phyloP scores from a whole-genome alignment of 208 protist genomes.

The Leishmania turanica region DNA sequence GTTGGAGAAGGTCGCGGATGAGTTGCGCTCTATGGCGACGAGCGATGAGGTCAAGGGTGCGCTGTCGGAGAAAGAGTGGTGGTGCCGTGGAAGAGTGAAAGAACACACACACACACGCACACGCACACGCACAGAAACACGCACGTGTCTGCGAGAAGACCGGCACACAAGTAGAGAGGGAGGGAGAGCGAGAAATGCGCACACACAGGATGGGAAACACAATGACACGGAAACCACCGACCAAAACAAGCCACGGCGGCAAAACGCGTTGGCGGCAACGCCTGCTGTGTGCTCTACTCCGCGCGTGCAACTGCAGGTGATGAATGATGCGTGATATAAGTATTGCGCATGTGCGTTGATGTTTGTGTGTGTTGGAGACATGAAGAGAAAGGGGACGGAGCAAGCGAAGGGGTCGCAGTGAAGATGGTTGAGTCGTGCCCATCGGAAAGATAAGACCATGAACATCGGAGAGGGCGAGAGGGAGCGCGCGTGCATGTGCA shows the following conservation, averaged over 20 bases:
- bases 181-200: background rate
- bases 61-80: background rate
- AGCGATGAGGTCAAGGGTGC: background rate
- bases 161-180: constrained; percentile 1
- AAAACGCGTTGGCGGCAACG: constrained; percentile 8
- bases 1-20: background rate
- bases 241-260: background rate
- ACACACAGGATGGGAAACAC: background rate
- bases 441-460: background rate
- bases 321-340: background rate
- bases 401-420: background rate
- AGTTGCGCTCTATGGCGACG: background rate
- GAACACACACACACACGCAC: background rate
- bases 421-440: background rate
- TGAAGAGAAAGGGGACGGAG: background rate
- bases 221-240: constrained; percentile 5
- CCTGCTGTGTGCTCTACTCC: background rate
- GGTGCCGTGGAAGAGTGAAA: background rate
- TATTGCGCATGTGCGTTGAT: background rate
- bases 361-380: background rate
- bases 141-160: background rate
- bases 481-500: background rate
- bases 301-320: background rate
- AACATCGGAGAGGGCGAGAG: background rate
- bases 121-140: background rate